Percentiles rank a stretch among this genome's conserved stretches.
These are phyloP conservation scores for Colletotrichum plurivorum DNA, from an alignment of 2,329 filamentous ascomycete genomes.

Conservation along the genomic window DNA sequence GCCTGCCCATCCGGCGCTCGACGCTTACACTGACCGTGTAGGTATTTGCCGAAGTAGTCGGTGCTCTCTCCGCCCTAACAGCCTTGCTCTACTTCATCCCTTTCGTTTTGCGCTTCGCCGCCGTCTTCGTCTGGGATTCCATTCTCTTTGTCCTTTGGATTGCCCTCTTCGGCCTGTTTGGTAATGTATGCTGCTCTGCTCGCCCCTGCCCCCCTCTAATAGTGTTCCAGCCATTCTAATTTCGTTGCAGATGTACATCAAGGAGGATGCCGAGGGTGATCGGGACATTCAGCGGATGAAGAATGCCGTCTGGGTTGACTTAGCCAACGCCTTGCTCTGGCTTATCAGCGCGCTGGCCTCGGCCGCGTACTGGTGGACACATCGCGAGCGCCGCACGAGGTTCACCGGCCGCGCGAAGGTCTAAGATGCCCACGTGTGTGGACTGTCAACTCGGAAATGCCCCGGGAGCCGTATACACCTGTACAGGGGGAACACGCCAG, in stretches of 20 bases:
- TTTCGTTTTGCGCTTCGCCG: constrained; percentile 66
- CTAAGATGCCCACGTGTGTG: constrained; percentile 44
- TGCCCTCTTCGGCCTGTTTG: constrained; percentile 87
- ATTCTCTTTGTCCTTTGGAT: constrained; percentile 85
- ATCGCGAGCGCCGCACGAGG: constrained; percentile 65
- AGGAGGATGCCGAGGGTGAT: constrained; percentile 75
- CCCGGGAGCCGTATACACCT: no score
- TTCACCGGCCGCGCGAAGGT: constrained; percentile 74
- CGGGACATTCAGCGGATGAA: constrained; percentile 81
- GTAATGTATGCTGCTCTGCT: constrained; percentile 60
- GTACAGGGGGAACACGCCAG: no score
- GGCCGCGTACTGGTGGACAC: constrained; percentile 70
- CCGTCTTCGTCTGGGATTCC: constrained; percentile 77
- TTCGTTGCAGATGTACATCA: constrained; percentile 74
- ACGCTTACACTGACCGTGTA: constrained; percentile 45
- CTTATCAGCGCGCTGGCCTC: constrained; percentile 71
- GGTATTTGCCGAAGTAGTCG: constrained; percentile 81
- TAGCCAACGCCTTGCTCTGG: constrained; percentile 84
- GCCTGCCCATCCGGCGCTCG: not conserved
- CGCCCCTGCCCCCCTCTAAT: not conserved
- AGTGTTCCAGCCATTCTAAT: not conserved
- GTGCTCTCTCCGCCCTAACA: constrained; percentile 74
- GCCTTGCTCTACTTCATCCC: constrained; percentile 76
- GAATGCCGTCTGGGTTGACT: constrained; percentile 86
- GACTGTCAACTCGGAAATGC: no score